Percentiles rank a stretch among this genome's conserved stretches.
Evolutionary conservation across 1,284 basidiomycete species (phyloP).

Genomic region (Limonomyces culmigenus): DNA sequence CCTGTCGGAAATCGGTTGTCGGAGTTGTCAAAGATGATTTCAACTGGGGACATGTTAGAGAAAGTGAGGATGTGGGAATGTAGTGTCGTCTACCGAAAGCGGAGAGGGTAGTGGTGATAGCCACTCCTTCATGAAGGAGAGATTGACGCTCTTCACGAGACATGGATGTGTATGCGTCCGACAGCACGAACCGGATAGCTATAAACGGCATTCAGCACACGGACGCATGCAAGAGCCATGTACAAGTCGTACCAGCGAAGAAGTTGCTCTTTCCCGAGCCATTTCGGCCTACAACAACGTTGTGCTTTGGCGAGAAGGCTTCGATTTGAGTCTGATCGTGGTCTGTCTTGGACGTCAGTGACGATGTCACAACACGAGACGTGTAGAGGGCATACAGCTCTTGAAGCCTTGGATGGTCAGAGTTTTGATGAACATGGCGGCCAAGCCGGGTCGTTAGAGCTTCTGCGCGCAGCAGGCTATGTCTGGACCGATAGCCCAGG

Average conservation of each 20-base stretch:
- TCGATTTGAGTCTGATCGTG: slow-evolving; percentile 73
- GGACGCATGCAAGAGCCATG: too few relatives aligned
- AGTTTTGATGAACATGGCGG: slow-evolving; percentile 72
- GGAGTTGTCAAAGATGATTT: slow-evolving; percentile 80
- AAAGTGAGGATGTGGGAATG: slow-evolving; percentile 1
- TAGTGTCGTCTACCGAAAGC: slow-evolving; percentile 57
- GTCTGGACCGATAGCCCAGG: too few relatives aligned
- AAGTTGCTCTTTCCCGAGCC: slow-evolving; percentile 96
- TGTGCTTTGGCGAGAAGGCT: slow-evolving; percentile 72
- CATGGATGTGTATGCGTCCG: slow-evolving; percentile 95
- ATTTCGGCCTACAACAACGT: slow-evolving; percentile 90
- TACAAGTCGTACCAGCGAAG: slow-evolving; percentile 54
- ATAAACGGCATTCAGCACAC: slow-evolving; percentile 1
- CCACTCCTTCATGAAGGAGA: slow-evolving; percentile 86
- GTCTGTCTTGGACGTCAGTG: slow-evolving; percentile 22
- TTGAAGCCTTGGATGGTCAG: slow-evolving; percentile 95
- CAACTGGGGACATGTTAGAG: slow-evolving; percentile 25
- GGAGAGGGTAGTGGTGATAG: slow-evolving; percentile 77
- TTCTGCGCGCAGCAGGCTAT: too few relatives aligned
- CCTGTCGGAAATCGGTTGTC: slow-evolving; percentile 87
- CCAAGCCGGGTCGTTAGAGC: not conserved
- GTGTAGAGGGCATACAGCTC: slow-evolving; percentile 46
- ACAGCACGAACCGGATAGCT: slow-evolving; percentile 95
- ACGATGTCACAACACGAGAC: slow-evolving; percentile 1
- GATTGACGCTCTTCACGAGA: slow-evolving; percentile 85